Base-by-base conservation (phyloP, 352 stramenopile species). In the Globisporangium radiosum region DNA sequence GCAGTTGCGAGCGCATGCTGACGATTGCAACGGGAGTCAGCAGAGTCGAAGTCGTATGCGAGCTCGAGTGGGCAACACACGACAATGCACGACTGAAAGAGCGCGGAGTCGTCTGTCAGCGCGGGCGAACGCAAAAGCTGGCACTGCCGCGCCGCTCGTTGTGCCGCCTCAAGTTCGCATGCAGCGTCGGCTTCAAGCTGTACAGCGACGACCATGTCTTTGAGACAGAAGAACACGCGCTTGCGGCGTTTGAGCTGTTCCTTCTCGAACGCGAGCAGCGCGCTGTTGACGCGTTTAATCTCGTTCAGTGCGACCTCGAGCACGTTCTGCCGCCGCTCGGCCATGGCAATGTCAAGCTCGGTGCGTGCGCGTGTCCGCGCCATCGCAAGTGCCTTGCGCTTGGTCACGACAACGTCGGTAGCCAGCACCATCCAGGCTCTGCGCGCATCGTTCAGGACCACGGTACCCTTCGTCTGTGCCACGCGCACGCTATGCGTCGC, bases 401-500 rank as follows among this genome's bases (percentile, higher is more conserved):
- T 75, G 38, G 51, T 57, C 5, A 50, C 42, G 5, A 73, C 65
- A 47, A 73, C 54, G 42, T 77, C 69, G 9, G 60, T 38, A 50
- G 59, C 73, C 25, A 71, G 38, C 15, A 68, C 55, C 14, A 66
- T 50, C 72, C 72, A 80, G 5, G 36, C 69, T 59, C 66, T 61
- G 47, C 66, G 49, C 3, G 67, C 58, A 51, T 77, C 72, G 38
- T 77, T 80, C 62, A 80, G 70, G 33, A 80, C 70, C 17, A 75
- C 64, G 5, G 56, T 36, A 7, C 72, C 69, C 65, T 75, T 80
- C 0, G 59, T 48, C 42, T 77, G 66, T 0, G 72, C 65, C 5
- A 71, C 15, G 13, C 67, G 55, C 10, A 75, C 49, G 4, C 61
- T 71, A 43, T 66, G 49, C 8, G 65, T 53, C n/a, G 69, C 36